Conservation (phyloP, 768 basidiomycete species). For the Gloeophyllum trabeum region DNA sequence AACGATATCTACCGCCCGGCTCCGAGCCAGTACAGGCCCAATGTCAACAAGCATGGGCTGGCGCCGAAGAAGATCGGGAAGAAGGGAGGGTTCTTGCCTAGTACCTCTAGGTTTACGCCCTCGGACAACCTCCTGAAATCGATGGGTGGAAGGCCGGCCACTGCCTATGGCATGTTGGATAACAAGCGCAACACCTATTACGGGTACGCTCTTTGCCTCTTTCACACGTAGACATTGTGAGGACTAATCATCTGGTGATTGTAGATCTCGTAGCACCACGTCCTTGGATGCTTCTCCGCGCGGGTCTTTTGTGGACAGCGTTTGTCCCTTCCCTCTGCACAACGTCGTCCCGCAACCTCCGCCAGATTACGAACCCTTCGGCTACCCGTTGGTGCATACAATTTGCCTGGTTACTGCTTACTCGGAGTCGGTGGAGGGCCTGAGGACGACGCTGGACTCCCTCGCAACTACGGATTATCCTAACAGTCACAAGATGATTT, state of each 20-base stretch:
- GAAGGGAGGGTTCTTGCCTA: slow-evolving; percentile 48
- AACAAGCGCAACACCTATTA: slow-evolving; percentile 51
- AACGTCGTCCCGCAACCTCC: slow-evolving; percentile 92
- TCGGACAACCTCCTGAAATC: slow-evolving; percentile 48
- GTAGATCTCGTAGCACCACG: slow-evolving; percentile 73
- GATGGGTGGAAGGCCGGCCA: slow-evolving; percentile 46
- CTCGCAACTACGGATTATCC: slow-evolving; percentile 98
- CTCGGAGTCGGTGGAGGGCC: slow-evolving; percentile 92
- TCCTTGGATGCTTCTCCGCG: slow-evolving; percentile 50
- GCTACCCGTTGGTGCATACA: slow-evolving; percentile 87
- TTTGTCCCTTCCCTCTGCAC: slow-evolving; percentile 87
- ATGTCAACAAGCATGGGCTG: slow-evolving; percentile 65
- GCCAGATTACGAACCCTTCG: slow-evolving; percentile 87
- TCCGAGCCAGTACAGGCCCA: slow-evolving; percentile 84
- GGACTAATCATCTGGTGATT: slow-evolving; percentile 55
- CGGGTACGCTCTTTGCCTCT: slow-evolving; percentile 18
- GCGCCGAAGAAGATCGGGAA: slow-evolving; percentile 10
- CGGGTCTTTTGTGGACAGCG: slow-evolving; percentile 45
- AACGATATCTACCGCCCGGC: slow-evolving; percentile 93
- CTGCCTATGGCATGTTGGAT: slow-evolving; percentile 59
- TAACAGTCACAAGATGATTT: slow-evolving; percentile 90
- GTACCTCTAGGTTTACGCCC: slow-evolving; percentile 66
- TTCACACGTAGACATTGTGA: too few relatives aligned
- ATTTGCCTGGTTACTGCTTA: slow-evolving; percentile 98
- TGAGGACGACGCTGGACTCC: slow-evolving; percentile 96